Evolutionary conservation across 2,329 filamentous ascomycete genomes (phyloP).

Genomic region (Stemphylium vesicarium): DNA sequence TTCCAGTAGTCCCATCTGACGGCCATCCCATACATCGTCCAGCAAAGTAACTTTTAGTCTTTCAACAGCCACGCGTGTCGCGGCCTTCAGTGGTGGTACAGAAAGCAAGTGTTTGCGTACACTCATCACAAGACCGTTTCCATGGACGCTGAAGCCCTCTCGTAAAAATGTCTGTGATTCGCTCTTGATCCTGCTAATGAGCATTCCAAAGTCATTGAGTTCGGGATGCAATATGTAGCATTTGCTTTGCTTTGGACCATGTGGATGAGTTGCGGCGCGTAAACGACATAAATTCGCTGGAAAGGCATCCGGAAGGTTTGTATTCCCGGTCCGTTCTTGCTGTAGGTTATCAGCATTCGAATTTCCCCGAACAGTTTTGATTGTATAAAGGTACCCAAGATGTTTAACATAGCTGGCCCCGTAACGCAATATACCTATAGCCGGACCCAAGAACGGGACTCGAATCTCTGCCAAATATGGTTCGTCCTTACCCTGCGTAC

Average conservation of each 20-base stretch:
- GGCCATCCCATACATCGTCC: slow-evolving; percentile 11
- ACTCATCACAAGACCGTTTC: slow-evolving; percentile 48
- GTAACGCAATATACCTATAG: slow-evolving; percentile 23
- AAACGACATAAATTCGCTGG: slow-evolving; percentile 53
- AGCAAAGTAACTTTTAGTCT: slow-evolving; percentile 36
- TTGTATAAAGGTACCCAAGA: slow-evolving; percentile 12
- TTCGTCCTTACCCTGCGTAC: slow-evolving; percentile 25
- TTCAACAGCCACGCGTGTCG: slow-evolving; percentile 46
- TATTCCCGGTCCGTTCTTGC: slow-evolving; percentile 37
- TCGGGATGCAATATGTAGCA: slow-evolving; percentile 48
- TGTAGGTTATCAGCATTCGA: too few species aligned
- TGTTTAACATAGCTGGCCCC: slow-evolving; percentile 20
- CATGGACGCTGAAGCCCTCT: slow-evolving; percentile 37
- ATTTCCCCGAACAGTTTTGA: background rate
- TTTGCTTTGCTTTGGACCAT: slow-evolving; percentile 50
- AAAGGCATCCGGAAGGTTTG: slow-evolving; percentile 53
- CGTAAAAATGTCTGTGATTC: slow-evolving; percentile 22
- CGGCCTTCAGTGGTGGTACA: slow-evolving; percentile 42
- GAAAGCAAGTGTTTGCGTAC: slow-evolving; percentile 45
- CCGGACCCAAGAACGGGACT: slow-evolving; percentile 26
- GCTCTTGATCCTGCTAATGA: slow-evolving; percentile 35
- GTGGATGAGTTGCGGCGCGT: slow-evolving; percentile 47
- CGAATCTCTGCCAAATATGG: slow-evolving; percentile 15
- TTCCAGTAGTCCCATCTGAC: slow-evolving; percentile 17
- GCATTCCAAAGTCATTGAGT: slow-evolving; percentile 42